Conservation (phyloP, 108 stramenopile species). For the Nannochloropsis granulata region DNA sequence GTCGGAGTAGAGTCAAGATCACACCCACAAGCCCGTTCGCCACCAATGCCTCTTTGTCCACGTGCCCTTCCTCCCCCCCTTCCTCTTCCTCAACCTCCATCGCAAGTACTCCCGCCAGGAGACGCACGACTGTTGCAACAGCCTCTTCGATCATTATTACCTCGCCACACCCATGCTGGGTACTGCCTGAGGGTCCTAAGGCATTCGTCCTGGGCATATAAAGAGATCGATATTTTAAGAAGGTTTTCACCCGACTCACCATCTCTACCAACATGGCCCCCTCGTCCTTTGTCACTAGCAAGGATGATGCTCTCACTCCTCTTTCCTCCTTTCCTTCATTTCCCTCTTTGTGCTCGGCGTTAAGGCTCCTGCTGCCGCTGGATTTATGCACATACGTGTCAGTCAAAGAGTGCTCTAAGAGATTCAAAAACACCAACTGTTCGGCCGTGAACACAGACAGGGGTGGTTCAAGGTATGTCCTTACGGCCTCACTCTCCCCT, state of each 20-base stretch:
- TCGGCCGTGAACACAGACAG: slow-evolving; percentile 20
- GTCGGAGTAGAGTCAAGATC: neutral
- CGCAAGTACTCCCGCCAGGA: neutral
- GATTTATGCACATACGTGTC: neutral
- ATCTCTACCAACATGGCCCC: too few relatives aligned
- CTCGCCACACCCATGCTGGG: too few relatives aligned
- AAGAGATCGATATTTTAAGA: too few relatives aligned
- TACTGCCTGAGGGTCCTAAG: too few relatives aligned
- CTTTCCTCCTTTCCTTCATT: too few relatives aligned
- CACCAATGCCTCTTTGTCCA: neutral
- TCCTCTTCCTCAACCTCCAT: neutral
- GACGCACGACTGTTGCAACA: neutral
- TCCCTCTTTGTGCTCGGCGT: too few relatives aligned
- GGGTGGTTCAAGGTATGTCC: neutral
- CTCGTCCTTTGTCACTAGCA: too few relatives aligned
- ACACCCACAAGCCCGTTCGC: neutral
- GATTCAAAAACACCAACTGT: slow-evolving; percentile 15
- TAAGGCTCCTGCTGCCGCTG: too few relatives aligned
- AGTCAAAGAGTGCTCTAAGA: slow-evolving; percentile 4
- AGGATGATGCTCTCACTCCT: too few relatives aligned
- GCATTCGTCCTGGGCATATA: too few relatives aligned
- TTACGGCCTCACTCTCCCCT: neutral
- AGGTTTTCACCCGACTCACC: too few relatives aligned
- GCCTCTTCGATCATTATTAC: neutral
- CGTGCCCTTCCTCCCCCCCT: neutral